Percentiles rank a stretch among this genome's conserved stretches.
Evolutionary conservation across 192 early-diverging fungal genomes (phyloP).

Genomic region (Backusella tarrabulga): DNA sequence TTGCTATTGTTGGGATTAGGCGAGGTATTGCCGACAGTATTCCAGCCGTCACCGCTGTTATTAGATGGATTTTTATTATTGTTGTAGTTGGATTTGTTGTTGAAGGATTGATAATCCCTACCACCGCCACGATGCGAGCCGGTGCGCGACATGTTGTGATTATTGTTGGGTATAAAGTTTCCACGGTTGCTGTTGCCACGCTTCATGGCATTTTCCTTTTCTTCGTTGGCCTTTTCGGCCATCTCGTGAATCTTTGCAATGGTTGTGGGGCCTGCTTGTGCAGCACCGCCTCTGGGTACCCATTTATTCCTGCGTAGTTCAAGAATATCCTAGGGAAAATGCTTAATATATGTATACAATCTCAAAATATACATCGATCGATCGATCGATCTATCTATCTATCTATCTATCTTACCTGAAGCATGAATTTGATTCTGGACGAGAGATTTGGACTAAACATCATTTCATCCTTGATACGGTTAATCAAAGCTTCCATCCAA

Average conservation of each 20-base stretch:
- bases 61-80: conserved; percentile 23
- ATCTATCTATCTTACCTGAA: conserved; percentile 35
- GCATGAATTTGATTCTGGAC: conserved; percentile 93
- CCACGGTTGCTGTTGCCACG: conserved; percentile 61
- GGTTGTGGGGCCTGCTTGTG: conserved; percentile 74
- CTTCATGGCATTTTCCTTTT: conserved; percentile 62
- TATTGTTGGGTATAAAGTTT: conserved; percentile 15
- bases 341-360: too few relatives aligned
- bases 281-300: conserved; percentile 59
- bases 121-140: conserved; percentile 49
- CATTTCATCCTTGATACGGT: conserved; percentile 71
- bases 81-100: background rate
- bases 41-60: conserved; percentile 69
- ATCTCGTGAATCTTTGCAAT: conserved; percentile 92
- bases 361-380: too few relatives aligned
- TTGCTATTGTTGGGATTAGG: conserved; percentile 50
- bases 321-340: conserved; percentile 44
- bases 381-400: too few relatives aligned
- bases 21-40: conserved; percentile 50
- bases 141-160: conserved; percentile 49
- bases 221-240: conserved; percentile 59
- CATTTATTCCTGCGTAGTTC: conserved; percentile 70
- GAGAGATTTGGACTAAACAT: conserved; percentile 66
- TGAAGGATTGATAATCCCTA: conserved; percentile 23
- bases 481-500: conserved; percentile 86